Conservation (phyloP, 331 rosid genomes). For the Saraca asoca region DNA sequence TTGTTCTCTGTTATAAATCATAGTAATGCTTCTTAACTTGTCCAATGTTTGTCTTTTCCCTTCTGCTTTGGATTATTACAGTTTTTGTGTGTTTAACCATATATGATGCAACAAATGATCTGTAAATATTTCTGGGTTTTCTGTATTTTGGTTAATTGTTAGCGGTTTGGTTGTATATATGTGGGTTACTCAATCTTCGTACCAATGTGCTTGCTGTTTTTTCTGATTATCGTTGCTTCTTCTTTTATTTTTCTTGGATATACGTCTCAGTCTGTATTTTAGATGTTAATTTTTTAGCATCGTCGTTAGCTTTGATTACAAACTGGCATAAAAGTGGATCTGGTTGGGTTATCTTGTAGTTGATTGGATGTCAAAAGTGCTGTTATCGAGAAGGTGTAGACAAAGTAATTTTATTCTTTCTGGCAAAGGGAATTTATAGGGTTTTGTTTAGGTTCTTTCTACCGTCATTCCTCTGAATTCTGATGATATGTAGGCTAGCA, state of each 20-base stretch:
- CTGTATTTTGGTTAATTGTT: constrained; percentile 32
- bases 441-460: constrained; percentile 22
- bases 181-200: constrained; percentile 26
- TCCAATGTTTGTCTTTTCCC: constrained; percentile 34
- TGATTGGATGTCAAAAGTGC: constrained; percentile 33
- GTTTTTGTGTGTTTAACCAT: constrained; percentile 19
- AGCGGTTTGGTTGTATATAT: constrained; percentile 28
- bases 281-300: constrained; percentile 22
- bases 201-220: constrained; percentile 30
- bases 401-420: constrained; percentile 12
- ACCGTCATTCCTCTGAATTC: constrained; percentile 28
- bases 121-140: constrained; percentile 34
- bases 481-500: background rate
- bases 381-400: constrained; percentile 17
- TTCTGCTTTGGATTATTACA: constrained; percentile 28
- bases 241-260: constrained; percentile 7
- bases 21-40: constrained; percentile 32
- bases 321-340: constrained; percentile 44
- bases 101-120: constrained; percentile 37
- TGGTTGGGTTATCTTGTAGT: constrained; percentile 31
- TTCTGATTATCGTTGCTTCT: constrained; percentile 13
- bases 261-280: constrained; percentile 20
- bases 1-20: constrained; percentile 29
- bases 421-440: constrained; percentile 26
- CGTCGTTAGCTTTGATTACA: constrained; percentile 25